Base-by-base conservation (phyloP, 805 yeast genomes). In the Ogataea zsoltii region DNA sequence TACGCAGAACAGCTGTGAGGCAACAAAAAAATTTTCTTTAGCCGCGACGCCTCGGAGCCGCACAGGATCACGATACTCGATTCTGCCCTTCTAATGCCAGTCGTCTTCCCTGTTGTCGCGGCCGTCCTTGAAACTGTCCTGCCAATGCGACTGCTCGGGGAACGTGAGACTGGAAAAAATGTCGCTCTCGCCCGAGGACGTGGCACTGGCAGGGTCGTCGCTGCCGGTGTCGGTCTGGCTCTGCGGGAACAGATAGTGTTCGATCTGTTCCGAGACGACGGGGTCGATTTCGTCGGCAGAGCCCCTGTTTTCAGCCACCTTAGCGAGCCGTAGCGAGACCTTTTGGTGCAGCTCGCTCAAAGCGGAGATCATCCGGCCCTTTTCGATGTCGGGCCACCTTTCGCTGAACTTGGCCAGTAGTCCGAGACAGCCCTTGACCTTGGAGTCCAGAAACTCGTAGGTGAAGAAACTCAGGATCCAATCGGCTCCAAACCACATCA, bases 381-480 rank as follows among this genome's bases (percentile, higher is more conserved):
- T 41, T 5, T 15, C 37, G 13, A 50, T 40, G 28, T 47, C 52
- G 12, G 54, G 54, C 54, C 54, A 50, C 7, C 52, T 29, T 21
- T 48, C 52, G 31, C 39, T 37, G 25, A 50, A 50, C 23, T 42
- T 44, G 13, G 13, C 23, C 4, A 50, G 34, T 11, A 50, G 38
- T 6, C 35, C 44, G 19, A 50, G 25, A 25, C 46, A 44, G 3
- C 45, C 45, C 17, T 45, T 26, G 11, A 45, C 35, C 26, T 50
- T 50, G 17, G 54, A 34, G 26, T 42, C 45, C n/a, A 50, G 34
- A 23, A 41, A 44, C 10, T 50, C 50, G 21, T 19, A 34, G 4
- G 45, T 39, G 34, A 48, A 48, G 33, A 19, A 50, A 7, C 39
- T 46, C 17, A 50, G 25, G 7, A 50, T 50, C 54, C 54, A 50